These are phyloP conservation scores for Schoenoplectus triqueter DNA, from an alignment of 202 grass and related monocot genomes.

Conservation along the genomic window DNA sequence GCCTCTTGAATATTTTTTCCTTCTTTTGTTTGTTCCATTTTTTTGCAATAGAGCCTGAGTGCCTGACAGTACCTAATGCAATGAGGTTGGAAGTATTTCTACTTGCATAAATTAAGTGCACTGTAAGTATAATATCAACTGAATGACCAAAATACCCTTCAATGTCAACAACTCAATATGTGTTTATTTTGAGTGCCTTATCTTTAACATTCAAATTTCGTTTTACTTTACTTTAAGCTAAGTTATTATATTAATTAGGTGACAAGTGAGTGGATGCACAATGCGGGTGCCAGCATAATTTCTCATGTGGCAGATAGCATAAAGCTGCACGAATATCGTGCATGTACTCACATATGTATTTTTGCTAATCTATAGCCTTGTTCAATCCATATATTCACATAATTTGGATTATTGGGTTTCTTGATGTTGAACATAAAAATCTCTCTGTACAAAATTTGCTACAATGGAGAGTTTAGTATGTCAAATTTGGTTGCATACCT, in stretches of 20 bases:
- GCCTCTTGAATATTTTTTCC: not conserved
- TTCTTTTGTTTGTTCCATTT: not conserved
- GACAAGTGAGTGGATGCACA: constrained; percentile 78
- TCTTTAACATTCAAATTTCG: not conserved
- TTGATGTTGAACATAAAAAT: not conserved
- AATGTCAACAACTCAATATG: not conserved
- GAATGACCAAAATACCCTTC: not conserved
- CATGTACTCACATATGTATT: constrained; percentile 27
- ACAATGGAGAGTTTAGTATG: not conserved
- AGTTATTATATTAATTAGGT: constrained; percentile 51
- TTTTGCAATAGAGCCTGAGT: not conserved
- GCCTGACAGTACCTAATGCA: not conserved
- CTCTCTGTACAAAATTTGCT: not conserved
- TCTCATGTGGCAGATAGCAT: constrained; percentile 63
- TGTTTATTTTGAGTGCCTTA: not conserved
- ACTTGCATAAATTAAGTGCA: not conserved
- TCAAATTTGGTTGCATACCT: not conserved
- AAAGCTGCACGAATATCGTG: constrained; percentile 60
- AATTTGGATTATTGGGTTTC: not conserved
- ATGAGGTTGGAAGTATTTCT: not conserved
- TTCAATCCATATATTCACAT: not conserved
- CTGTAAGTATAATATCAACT: not conserved
- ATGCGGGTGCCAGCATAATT: constrained; percentile 74
- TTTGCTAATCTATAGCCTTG: constrained; percentile 49
- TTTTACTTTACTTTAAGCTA: not conserved